These are phyloP conservation scores for Claviceps citrina DNA, from an alignment of 2,329 filamentous ascomycete genomes.

Conservation along the genomic window DNA sequence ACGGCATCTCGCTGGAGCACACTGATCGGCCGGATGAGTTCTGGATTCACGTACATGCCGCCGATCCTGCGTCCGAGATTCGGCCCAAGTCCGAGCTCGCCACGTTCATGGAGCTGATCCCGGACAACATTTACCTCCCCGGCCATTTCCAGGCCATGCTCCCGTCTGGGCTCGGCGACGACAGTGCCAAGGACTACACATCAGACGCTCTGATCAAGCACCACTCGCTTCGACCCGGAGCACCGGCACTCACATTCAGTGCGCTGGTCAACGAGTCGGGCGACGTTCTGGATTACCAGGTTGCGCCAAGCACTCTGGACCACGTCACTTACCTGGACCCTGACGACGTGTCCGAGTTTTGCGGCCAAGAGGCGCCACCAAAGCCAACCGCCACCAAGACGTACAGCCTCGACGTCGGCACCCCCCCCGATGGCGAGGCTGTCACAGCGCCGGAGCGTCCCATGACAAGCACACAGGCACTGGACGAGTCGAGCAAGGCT, in stretches of 20 bases:
- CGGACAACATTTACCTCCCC: slow-evolving; percentile 44
- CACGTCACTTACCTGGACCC: slow-evolving; percentile 44
- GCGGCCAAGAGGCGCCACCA: slow-evolving; percentile 20
- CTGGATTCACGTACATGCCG: slow-evolving; percentile 67
- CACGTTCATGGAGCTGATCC: slow-evolving; percentile 44
- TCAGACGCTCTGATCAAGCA: slow-evolving; percentile 27
- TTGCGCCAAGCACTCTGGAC: slow-evolving; percentile 37
- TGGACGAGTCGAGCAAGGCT: slow-evolving; percentile 26
- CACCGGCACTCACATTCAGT: slow-evolving; percentile 47
- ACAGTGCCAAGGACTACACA: slow-evolving; percentile 16
- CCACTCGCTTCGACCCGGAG: slow-evolving; percentile 38
- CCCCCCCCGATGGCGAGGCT: slow-evolving; percentile 8
- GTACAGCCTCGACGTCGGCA: slow-evolving; percentile 17
- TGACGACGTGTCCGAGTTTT: slow-evolving; percentile 29
- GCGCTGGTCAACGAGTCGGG: slow-evolving; percentile 39
- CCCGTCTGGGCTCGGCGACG: slow-evolving; percentile 20
- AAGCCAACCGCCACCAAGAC: slow-evolving; percentile 3
- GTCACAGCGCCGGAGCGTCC: slow-evolving; percentile 18
- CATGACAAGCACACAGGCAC: slow-evolving; percentile 28
- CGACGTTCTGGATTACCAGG: slow-evolving; percentile 35
- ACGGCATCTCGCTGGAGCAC: slow-evolving; percentile 57
- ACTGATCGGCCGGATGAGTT: slow-evolving; percentile 37
- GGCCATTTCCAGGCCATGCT: slow-evolving; percentile 46
- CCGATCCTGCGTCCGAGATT: slow-evolving; percentile 62
- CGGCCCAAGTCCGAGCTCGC: slow-evolving; percentile 40